These are phyloP conservation scores for Sclerotinia nivalis DNA, from an alignment of 2,329 filamentous ascomycete genomes.

Conservation along the genomic window DNA sequence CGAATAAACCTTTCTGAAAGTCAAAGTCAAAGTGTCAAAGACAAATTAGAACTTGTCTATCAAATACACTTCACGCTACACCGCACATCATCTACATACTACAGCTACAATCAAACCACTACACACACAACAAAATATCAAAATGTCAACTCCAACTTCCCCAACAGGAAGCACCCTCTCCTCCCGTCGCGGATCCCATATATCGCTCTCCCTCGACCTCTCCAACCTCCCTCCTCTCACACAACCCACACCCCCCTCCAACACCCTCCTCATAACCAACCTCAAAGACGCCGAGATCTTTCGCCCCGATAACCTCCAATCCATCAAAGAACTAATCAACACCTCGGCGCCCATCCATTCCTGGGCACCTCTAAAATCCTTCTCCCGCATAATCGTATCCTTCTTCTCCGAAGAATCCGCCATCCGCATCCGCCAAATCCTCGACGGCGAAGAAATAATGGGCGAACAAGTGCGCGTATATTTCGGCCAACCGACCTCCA, in stretches of 20 bases:
- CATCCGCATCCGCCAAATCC: constrained; percentile 67
- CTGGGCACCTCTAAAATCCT: constrained; percentile 79
- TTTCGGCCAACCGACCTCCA: constrained; percentile 63
- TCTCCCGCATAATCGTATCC: constrained; percentile 77
- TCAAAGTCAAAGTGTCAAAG: neutral
- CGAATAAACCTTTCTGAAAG: neutral
- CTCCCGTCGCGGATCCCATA: constrained; percentile 35
- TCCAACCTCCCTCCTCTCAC: constrained; percentile 68
- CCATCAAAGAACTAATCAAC: constrained; percentile 70
- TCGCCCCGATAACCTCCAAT: constrained; percentile 69
- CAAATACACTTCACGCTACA: neutral
- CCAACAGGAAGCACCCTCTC: constrained; percentile 31
- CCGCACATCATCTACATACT: neutral
- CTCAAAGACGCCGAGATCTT: constrained; percentile 73
- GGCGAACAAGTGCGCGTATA: constrained; percentile 69
- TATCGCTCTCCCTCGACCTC: constrained; percentile 68
- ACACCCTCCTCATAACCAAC: constrained; percentile 84
- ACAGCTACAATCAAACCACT: neutral
- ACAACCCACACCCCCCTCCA: constrained; percentile 73
- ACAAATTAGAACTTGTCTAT: constrained; percentile 7
- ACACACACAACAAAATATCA: constrained; percentile 16
- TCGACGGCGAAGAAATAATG: constrained; percentile 73
- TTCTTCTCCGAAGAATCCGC: constrained; percentile 72
- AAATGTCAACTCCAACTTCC: constrained; percentile 17
- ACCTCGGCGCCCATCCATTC: constrained; percentile 71